Evolutionary conservation across 1,284 basidiomycete species (phyloP).

Genomic region (Papiliotrema flavescens): DNA sequence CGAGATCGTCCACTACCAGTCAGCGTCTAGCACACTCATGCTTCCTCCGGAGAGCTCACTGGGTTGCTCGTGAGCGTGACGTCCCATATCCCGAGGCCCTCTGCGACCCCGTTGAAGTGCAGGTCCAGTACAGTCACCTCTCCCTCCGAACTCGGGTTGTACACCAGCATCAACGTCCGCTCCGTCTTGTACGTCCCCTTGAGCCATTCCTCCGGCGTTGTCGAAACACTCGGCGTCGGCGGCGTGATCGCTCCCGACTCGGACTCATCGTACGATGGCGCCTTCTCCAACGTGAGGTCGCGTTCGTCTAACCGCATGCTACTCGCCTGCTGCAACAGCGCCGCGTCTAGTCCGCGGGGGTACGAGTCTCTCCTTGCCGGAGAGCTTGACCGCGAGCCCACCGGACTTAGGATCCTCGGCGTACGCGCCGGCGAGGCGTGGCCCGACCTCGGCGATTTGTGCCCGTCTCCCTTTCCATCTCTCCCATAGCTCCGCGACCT

Average conservation of each 20-base stretch:
- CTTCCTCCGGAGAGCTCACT: conserved; percentile 6
- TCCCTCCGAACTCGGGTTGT: conserved; percentile 21
- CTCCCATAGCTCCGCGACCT: neutral
- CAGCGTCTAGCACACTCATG: neutral
- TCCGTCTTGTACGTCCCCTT: conserved; percentile 5
- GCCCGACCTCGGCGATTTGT: neutral
- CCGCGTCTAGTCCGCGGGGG: neutral
- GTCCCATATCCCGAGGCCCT: conserved; percentile 16
- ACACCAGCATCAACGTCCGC: conserved; percentile 9
- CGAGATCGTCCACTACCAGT: conserved; percentile 18
- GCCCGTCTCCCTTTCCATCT: neutral
- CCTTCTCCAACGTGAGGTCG: neutral
- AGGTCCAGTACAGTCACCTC: conserved; percentile 18
- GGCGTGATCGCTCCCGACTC: conserved; percentile 13
- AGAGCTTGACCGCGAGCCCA: neutral
- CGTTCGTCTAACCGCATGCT: too few species aligned
- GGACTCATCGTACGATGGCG: conserved; percentile 41
- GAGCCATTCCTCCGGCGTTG: conserved; percentile 1
- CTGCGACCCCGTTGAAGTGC: conserved; percentile 7
- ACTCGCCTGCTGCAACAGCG: neutral
- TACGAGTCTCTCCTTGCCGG: neutral
- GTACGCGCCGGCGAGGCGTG: neutral
- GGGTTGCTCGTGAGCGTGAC: conserved; percentile 15
- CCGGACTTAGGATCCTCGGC: neutral
- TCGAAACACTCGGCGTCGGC: too few species aligned